phyloP scores from a whole-genome alignment of 148 eudicot species.

The Bassia scoparia region DNA sequence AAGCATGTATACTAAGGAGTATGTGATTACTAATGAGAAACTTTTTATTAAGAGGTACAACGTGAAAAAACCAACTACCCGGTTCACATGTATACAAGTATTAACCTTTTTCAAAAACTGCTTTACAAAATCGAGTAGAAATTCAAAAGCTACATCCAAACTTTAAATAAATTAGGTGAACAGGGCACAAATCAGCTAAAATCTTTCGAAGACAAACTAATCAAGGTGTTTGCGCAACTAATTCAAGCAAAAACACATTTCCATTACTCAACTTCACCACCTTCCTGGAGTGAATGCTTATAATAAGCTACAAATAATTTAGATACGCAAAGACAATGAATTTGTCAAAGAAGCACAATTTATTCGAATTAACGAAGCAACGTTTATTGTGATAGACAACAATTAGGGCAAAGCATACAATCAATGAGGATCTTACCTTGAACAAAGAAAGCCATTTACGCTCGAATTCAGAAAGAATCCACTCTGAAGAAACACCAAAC shows the following conservation, averaged over 20 bases:
- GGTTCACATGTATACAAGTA: too few relatives aligned
- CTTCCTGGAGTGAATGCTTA: neutral
- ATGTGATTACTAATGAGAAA: too few relatives aligned
- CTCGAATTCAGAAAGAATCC: neutral
- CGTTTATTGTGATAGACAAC: neutral
- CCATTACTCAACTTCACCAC: neutral
- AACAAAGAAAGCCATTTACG: conserved; percentile 46
- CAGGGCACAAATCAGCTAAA: too few relatives aligned
- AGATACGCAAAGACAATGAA: neutral
- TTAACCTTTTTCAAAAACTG: too few relatives aligned
- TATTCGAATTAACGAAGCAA: neutral
- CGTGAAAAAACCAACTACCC: too few relatives aligned
- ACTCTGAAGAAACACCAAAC: neutral
- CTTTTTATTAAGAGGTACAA: too few relatives aligned
- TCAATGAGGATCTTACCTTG: conserved; percentile 31
- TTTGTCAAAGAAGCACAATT: too few relatives aligned
- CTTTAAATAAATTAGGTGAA: too few relatives aligned
- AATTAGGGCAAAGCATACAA: neutral
- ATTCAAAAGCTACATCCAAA: neutral
- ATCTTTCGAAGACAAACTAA: too few relatives aligned
- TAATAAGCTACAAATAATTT: neutral
- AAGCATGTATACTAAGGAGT: too few relatives aligned
- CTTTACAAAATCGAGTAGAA: neutral
- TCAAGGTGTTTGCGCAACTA: too few relatives aligned
- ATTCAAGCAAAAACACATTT: neutral